Base-by-base conservation (phyloP, 306 rosid genomes). In the Vicia sativa region DNA sequence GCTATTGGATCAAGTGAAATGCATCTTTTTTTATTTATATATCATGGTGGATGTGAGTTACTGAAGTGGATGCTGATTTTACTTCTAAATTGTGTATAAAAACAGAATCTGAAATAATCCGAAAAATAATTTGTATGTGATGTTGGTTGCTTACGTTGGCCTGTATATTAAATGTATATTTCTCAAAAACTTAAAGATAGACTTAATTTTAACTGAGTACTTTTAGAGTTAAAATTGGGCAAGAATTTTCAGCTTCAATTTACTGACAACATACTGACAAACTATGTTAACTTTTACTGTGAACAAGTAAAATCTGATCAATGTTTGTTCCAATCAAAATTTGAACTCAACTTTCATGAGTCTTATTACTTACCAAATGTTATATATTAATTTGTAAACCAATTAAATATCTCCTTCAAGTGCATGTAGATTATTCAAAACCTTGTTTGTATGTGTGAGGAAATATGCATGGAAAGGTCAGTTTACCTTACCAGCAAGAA, bases 71-170 rank as follows among this genome's bases (percentile, higher is more conserved):
- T 75, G 56, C 80, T 72, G 52, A 53, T 79, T 16, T 67, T 72
- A 68, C 84, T 62, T 62, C 75, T 68, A 78, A 83, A 70, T 80
- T 87, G 82, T 87, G 79, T 82, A 79, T 65, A 81, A 77, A 55
- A 81, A 79, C 75, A 42, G 80, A 44, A 66, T 60, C 60, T 71
- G 43, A 71, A 69, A 55, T 77, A 66, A 59, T 50, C 77, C n/a
- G 78, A 75, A 67, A 61, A 70, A 71, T 69, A 67, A 70, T 35
- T 44, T 71, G 38, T 18, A 25, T 60, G 63, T 37, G 46, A 57
- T 68, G 11, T 67, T 44, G 74, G 73, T 69, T 62, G 15, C 65
- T 68, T 56, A 26, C 50, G 18, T 52, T 23, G 18, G 70, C 54
- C 45, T 56, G 45, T 54, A 62, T 69, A 52, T 74, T 55, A 52